Percentiles rank a stretch among this genome's conserved stretches.
Evolutionary conservation across 441 rosid species (phyloP).

Genomic region (Theobroma grandiflorum): DNA sequence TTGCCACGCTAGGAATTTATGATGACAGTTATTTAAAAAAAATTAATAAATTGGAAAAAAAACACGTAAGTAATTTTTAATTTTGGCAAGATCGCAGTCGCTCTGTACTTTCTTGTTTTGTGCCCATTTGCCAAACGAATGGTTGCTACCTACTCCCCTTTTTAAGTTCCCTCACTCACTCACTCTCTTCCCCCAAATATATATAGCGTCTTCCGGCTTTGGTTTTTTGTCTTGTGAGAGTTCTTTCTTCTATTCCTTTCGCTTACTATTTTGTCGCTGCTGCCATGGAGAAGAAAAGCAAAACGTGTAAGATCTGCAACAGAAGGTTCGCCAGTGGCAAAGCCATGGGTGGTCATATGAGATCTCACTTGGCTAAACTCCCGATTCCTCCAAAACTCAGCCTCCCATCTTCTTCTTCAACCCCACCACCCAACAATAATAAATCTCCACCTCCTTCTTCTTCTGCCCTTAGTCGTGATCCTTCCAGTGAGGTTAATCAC

Average conservation of each 20-base stretch:
- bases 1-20: background rate
- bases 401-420: background rate
- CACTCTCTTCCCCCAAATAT: slow-evolving; percentile 10
- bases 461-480: slow-evolving; percentile 14
- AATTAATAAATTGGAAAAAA: background rate
- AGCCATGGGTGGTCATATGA: slow-evolving; percentile 83
- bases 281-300: slow-evolving; percentile 34
- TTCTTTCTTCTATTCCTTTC: background rate
- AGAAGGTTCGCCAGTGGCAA: slow-evolving; percentile 62
- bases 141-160: slow-evolving; percentile 33
- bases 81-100: slow-evolving; percentile 20
- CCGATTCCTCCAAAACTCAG: slow-evolving; percentile 46
- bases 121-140: slow-evolving; percentile 28
- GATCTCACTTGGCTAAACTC: slow-evolving; percentile 61
- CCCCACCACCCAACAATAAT: background rate
- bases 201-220: background rate
- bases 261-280: background rate
- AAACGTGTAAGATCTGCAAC: slow-evolving; percentile 66
- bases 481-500: background rate
- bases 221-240: background rate
- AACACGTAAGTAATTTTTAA: background rate
- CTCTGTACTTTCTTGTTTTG: slow-evolving; percentile 28
- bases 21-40: background rate
- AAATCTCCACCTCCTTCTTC: slow-evolving; percentile 30
- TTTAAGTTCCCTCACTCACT: slow-evolving; percentile 22